These are phyloP conservation scores for Nemania sp. DNA, from an alignment of 2,329 filamentous ascomycete species.

Conservation along the genomic window DNA sequence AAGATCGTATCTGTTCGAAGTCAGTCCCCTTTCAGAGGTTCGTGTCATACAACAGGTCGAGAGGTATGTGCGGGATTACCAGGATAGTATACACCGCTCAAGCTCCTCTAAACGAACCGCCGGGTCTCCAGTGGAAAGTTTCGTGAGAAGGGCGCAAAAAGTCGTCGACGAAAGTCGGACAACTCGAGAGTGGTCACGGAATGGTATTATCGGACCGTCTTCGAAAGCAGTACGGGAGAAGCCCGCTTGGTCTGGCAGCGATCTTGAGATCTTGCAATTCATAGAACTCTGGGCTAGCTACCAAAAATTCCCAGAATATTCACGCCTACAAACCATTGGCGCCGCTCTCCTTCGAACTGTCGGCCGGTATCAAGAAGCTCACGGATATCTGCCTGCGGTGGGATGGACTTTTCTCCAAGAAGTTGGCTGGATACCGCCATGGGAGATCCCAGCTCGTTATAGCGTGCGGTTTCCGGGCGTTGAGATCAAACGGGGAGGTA, in stretches of 20 bases:
- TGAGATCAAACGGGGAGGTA: conserved; percentile 48
- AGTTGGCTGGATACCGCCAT: conserved; percentile 70
- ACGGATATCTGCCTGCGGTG: conserved; percentile 50
- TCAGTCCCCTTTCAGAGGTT: conserved; percentile 62
- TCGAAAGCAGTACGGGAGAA: conserved; percentile 20
- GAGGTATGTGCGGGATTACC: conserved; percentile 57
- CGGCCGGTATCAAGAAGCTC: conserved; percentile 59
- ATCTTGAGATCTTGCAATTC: conserved; percentile 66
- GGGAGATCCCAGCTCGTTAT: conserved; percentile 70
- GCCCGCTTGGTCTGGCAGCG: conserved; percentile 52
- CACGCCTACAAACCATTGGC: conserved; percentile 63
- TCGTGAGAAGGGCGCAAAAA: conserved; percentile 54
- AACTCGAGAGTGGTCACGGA: conserved; percentile 52
- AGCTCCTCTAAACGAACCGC: background rate
- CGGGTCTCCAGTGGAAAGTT: conserved; percentile 36
- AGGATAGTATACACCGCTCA: conserved; percentile 44
- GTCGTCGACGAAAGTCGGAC: conserved; percentile 58
- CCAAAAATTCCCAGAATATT: conserved; percentile 55
- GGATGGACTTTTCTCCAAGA: conserved; percentile 76
- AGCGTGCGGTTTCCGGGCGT: conserved; percentile 58
- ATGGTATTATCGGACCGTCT: conserved; percentile 53
- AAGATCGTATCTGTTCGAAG: conserved; percentile 62
- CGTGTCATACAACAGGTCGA: conserved; percentile 55
- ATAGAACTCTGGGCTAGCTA: conserved; percentile 70
- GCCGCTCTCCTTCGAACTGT: conserved; percentile 66